Base-by-base conservation (phyloP, 2,329 filamentous ascomycete genomes). In the Cytospora schulzeri region DNA sequence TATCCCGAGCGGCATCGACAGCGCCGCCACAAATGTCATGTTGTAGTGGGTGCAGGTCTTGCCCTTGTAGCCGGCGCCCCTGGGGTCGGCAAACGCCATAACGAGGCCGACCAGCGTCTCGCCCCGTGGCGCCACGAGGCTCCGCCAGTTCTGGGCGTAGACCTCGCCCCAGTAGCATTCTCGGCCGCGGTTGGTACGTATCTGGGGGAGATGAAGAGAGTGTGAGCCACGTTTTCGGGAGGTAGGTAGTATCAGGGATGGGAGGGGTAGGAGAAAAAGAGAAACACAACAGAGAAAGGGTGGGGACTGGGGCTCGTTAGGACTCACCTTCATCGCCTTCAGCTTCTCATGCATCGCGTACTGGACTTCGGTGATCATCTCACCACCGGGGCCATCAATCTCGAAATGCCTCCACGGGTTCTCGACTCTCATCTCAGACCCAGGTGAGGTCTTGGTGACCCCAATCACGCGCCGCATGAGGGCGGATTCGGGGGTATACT, bases 101-200 rank as follows among this genome's bases (percentile, higher is more conserved):
- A 60, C 33, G 17, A 60, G 5, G 9, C 48, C 48, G 3, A 60
- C 48, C n/a, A 60, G 24, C 22, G 33, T 54, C 50, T 60, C 33
- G 12, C 58, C 33, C 35, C 17, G 4, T 19, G 33, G 58, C 5
- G 33, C 17, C 19, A 19, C 24, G 19, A 60, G 17, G 2, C 5
- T 28, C 8, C 29, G 17, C 45, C 22, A 53, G 3, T 5, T 2
- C 2, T 15, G 3, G 17, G 4, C 8, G 19, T 9, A 14, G 2
- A 6, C 4, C 29, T 60, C 33, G 15, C 33, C 58, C 58, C 33
- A 53, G 24, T 28, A 45, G 24, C 33, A 31, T 29, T 14, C 29
- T 2, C 58, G 58, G 1, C 31, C 50, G 2, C 12, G 33, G 33
- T 52, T 54, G 58, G 50, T 54, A 7, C 24, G 50, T 6, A 60